These are phyloP conservation scores for Pythium folliculosum DNA, from an alignment of 352 stramenopile species.

Conservation along the genomic window DNA sequence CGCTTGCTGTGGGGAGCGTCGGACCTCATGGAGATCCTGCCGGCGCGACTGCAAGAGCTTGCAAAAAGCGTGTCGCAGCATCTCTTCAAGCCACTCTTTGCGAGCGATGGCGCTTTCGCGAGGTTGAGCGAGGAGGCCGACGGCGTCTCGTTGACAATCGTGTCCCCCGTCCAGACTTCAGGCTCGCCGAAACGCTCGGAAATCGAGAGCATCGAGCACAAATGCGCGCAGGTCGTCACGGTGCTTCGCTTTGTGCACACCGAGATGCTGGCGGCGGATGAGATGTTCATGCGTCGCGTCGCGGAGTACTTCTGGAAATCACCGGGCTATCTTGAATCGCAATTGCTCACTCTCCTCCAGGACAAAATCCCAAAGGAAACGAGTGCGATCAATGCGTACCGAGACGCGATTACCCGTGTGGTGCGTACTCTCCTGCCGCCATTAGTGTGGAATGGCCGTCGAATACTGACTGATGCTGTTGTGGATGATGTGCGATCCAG, in stretches of 20 bases:
- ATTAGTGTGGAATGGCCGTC: not conserved
- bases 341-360: slow-evolving; percentile 62
- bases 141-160: slow-evolving; percentile 30
- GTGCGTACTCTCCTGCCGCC: slow-evolving; percentile 28
- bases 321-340: slow-evolving; percentile 66
- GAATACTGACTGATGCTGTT: not conserved
- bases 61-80: slow-evolving; percentile 50
- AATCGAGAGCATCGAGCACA: slow-evolving; percentile 18
- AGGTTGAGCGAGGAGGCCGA: slow-evolving; percentile 33
- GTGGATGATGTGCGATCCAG: slow-evolving; percentile 23
- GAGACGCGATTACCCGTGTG: slow-evolving; percentile 39
- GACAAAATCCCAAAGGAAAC: slow-evolving; percentile 72
- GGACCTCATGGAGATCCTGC: slow-evolving; percentile 46
- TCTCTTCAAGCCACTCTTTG: slow-evolving; percentile 58
- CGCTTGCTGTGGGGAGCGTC: slow-evolving; percentile 62
- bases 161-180: slow-evolving; percentile 3
- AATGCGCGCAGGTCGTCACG: slow-evolving; percentile 41
- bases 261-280: slow-evolving; percentile 46
- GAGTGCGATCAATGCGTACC: slow-evolving; percentile 47
- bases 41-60: slow-evolving; percentile 50
- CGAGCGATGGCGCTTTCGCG: slow-evolving; percentile 21
- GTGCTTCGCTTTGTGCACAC: slow-evolving; percentile 59
- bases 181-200: slow-evolving; percentile 6
- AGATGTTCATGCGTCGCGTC: slow-evolving; percentile 53
- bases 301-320: slow-evolving; percentile 70